Percentiles rank a stretch among this genome's conserved stretches.
Conservation (phyloP, 768 basidiomycete genomes). For the Lactarius deliciosus region DNA sequence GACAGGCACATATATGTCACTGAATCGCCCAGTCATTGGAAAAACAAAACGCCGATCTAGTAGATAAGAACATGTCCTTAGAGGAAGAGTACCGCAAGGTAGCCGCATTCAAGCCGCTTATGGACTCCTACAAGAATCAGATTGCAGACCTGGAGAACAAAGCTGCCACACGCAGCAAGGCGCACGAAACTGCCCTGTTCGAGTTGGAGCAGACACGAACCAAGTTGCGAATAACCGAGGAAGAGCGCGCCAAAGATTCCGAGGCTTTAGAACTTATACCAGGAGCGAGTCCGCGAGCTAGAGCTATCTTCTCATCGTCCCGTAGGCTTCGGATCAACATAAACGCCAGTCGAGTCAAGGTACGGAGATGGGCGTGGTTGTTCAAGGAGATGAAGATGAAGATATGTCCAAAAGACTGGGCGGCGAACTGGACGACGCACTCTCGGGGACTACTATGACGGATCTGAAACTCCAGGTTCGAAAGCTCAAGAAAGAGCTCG, state of each 20-base stretch:
- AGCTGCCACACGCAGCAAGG: constrained; percentile 59
- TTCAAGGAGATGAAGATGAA: constrained; percentile 41
- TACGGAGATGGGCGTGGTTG: constrained; percentile 36
- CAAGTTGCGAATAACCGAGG: constrained; percentile 62
- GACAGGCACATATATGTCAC: neutral
- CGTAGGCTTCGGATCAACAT: constrained; percentile 36
- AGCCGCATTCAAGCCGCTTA: constrained; percentile 79
- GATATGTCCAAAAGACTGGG: constrained; percentile 63
- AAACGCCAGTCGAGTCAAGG: constrained; percentile 46
- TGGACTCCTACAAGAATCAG: constrained; percentile 90
- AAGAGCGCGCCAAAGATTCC: constrained; percentile 73
- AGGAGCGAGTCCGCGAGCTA: constrained; percentile 86
- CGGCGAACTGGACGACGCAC: constrained; percentile 84
- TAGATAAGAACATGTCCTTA: constrained; percentile 88
- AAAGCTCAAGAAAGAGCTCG: constrained; percentile 78
- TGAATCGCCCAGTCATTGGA: constrained; percentile 64
- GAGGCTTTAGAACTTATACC: constrained; percentile 89
- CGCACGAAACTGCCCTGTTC: constrained; percentile 69
- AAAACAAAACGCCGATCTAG: constrained; percentile 87
- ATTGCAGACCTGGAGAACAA: constrained; percentile 80
- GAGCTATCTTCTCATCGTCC: constrained; percentile 65
- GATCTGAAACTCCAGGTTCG: constrained; percentile 87
- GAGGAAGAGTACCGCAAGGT: constrained; percentile 92
- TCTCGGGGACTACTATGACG: constrained; percentile 83
- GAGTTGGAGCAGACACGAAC: constrained; percentile 75